A percentile compares a stretch with the other conserved stretches of the same genome.
Conservation (phyloP, 345 rosid genomes). For the Rhodamnia rubescens region DNA sequence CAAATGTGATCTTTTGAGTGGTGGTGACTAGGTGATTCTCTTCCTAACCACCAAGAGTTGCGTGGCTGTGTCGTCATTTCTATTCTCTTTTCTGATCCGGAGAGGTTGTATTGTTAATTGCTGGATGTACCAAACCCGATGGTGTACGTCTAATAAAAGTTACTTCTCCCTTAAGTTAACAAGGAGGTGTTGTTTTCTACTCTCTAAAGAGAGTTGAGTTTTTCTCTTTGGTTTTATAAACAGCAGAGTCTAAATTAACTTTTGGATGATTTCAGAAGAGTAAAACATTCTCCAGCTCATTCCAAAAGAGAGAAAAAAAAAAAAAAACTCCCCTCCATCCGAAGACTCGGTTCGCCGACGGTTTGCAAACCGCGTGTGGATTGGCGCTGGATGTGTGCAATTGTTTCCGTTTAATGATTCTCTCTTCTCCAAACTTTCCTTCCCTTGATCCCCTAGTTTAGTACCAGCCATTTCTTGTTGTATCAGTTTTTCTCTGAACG, state of each 20-base stretch:
- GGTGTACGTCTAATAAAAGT: neutral
- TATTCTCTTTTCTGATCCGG: neutral
- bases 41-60: neutral
- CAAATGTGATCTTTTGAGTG: neutral
- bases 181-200: neutral
- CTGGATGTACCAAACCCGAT: neutral
- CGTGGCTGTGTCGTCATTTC: neutral
- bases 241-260: neutral
- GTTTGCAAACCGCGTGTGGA: neutral
- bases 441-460: too few relatives aligned
- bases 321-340: too few relatives aligned
- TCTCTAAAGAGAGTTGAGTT: neutral
- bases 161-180: neutral
- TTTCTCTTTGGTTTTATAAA: neutral
- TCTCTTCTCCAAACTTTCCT: neutral
- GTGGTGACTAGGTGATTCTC: neutral
- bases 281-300: neutral
- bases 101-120: neutral
- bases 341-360: neutral
- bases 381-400: neutral
- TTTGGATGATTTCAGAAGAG: neutral
- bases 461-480: neutral
- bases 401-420: rapidly evolving
- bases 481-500: neutral
- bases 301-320: neutral